Evolutionary conservation across 2,329 filamentous ascomycete genomes (phyloP), one percentile per base, ranked within the genome.

Genomic region (Eurotiales sp.): DNA sequence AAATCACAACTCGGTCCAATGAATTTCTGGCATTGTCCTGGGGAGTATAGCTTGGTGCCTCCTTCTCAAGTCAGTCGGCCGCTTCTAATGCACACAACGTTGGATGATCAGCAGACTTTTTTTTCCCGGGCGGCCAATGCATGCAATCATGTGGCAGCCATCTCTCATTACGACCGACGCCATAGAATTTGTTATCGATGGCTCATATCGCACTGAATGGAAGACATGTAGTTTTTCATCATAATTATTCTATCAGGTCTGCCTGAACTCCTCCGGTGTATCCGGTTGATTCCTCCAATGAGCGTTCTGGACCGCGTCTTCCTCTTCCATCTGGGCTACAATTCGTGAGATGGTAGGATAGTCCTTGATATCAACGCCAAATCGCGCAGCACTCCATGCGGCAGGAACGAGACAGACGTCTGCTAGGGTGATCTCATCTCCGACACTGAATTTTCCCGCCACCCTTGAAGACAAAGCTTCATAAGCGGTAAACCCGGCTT

Each of bases 371-470:
- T 82, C 75, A 21, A 85, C 75, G 0, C 75, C 77, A 49, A 77
- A 79, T 19, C 79, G 68, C 64, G 78, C 65, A 0, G 82, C 81
- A 10, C 76, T 77, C 75, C 81, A 82, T 22, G 80, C 71, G 0
- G 80, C 81, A 3, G 82, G 82, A 48, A 83, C 63, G 19, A 85
- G 63, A 57, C 75, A 79, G 23, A 78, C 74, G 65, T 85, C 83
- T 3, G 83, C 83, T 57, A 85, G 55, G 0, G 77, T 81, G 3
- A 85, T 59, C 0, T 64, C 52, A 63, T 84, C 77, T 0, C 80
- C 83, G 3, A 81, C 75, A 2, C 78, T 82, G 57, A 76, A 85
- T 27, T 55, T 68, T 0, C 81, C 80, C 0, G 77, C 53, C 49
- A 59, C 58, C 17, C 54, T 56, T 0, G 65, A 62, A 0, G 79